Conservation (phyloP, 257 asterid genomes). For the Forsythia suspensa region DNA sequence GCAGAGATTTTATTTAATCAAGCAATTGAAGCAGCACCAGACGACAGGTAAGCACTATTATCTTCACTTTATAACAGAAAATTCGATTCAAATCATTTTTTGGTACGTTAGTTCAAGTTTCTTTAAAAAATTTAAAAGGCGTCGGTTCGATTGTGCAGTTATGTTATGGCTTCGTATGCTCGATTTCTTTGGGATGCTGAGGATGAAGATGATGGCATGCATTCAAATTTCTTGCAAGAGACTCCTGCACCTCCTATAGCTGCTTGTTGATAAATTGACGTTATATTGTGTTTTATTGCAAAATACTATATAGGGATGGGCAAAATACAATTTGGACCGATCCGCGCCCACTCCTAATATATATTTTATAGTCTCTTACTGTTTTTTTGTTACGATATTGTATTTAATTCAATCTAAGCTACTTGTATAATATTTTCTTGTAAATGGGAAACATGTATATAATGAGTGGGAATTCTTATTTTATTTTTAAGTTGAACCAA, state of each 20-base stretch:
- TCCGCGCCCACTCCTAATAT: too few species aligned
- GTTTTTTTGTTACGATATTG: background rate
- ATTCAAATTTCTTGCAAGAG: background rate
- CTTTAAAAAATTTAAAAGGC: too few species aligned
- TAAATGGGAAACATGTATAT: too few species aligned
- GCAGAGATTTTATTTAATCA: slow-evolving; percentile 41
- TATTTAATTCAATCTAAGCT: background rate
- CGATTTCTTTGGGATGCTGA: slow-evolving; percentile 64
- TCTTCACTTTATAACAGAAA: too few species aligned
- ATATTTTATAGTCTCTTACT: too few species aligned
- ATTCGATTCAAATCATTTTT: too few species aligned
- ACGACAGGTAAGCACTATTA: slow-evolving; percentile 36
- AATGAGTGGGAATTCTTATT: too few species aligned
- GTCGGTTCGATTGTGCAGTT: slow-evolving; percentile 22
- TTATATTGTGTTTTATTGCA: too few species aligned
- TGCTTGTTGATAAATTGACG: background rate
- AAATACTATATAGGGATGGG: too few species aligned
- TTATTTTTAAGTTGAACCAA: background rate
- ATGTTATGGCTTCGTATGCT: slow-evolving; percentile 59
- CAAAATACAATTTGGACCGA: too few species aligned
- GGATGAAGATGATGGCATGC: slow-evolving; percentile 13
- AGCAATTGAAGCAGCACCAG: slow-evolving; percentile 48
- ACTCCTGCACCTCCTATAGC: background rate
- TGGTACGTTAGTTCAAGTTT: too few species aligned
- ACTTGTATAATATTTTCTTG: background rate